These are phyloP conservation scores for Colletotrichum sp. DNA, from an alignment of 2,329 filamentous ascomycete species.

Conservation along the genomic window DNA sequence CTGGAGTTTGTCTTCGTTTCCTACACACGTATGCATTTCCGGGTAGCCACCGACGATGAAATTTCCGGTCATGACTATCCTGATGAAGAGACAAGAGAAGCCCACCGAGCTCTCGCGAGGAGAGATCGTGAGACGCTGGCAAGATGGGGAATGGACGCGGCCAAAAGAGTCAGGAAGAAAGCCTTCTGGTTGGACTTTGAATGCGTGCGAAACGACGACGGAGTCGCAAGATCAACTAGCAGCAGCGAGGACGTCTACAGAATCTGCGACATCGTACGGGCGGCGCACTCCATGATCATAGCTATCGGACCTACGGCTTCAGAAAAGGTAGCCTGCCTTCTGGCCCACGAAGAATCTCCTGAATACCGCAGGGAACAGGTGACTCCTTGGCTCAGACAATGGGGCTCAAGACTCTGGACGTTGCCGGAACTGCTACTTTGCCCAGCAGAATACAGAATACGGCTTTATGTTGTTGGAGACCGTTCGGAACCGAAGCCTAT, in stretches of 20 bases:
- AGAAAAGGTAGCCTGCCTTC: not conserved
- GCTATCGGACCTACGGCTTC: not conserved
- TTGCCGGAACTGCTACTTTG: not conserved
- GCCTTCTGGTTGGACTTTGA: not conserved
- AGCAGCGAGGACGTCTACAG: not conserved
- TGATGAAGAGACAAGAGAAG: not conserved
- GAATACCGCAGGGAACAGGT: not conserved
- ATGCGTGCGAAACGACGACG: not conserved
- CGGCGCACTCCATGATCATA: not conserved
- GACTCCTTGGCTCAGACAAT: not conserved
- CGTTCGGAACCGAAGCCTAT: not conserved
- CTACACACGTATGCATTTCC: not conserved
- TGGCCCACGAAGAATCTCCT: not conserved
- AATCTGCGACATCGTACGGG: not conserved
- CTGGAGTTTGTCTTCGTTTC: not conserved
- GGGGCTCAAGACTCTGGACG: not conserved
- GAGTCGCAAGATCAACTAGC: not conserved
- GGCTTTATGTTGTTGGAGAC: not conserved
- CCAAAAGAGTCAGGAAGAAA: not conserved
- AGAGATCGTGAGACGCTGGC: not conserved
- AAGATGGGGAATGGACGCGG: not conserved
- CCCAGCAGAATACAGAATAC: not conserved
- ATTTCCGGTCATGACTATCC: not conserved
- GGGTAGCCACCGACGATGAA: not conserved
- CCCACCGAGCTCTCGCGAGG: accelerated